Conservation (phyloP, 208 protist genomes). For the Leishmania tropica region DNA sequence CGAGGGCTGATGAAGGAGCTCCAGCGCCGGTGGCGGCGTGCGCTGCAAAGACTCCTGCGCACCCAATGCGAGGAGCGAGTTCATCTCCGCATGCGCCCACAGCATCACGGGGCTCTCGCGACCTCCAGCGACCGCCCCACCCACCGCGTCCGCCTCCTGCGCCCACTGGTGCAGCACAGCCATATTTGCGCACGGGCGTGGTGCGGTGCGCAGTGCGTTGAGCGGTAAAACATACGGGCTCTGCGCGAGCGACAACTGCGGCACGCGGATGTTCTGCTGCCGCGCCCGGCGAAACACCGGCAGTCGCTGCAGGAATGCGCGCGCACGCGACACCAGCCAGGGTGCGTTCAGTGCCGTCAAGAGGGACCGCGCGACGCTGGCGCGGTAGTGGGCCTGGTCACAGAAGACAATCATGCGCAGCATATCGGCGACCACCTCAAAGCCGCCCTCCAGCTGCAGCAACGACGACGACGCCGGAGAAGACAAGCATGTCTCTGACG, state of each 20-base stretch:
- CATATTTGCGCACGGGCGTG: constrained; percentile 40
- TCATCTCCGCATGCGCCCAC: constrained; percentile 12
- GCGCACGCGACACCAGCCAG: constrained; percentile 27
- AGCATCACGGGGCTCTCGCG: constrained; percentile 12
- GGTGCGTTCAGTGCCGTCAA: constrained; percentile 44
- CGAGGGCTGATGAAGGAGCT: constrained; percentile 42
- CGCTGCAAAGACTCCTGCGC: not conserved
- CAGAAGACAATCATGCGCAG: constrained; percentile 83
- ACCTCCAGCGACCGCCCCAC: constrained; percentile 4
- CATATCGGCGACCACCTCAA: constrained; percentile 56
- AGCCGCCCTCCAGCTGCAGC: constrained; percentile 1
- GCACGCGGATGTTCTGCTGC: constrained; percentile 22
- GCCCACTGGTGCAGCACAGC: constrained; percentile 42
- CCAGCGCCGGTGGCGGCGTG: constrained; percentile 14
- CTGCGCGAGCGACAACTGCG: constrained; percentile 37
- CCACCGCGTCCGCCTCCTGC: constrained; percentile 27
- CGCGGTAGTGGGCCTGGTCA: constrained; percentile 79
- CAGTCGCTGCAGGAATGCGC: constrained; percentile 43
- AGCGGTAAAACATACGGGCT: constrained; percentile 30
- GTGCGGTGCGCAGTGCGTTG: constrained; percentile 18
- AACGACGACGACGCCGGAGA: not conserved
- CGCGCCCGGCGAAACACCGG: constrained; percentile 40
- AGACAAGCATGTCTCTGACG: not conserved
- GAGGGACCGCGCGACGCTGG: constrained; percentile 41
- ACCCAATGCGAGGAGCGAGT: constrained; percentile 7